Percentiles rank a stretch among this genome's conserved stretches.
These are phyloP conservation scores for Crithidia thermophila DNA, from an alignment of 208 protist genomes.

Conservation along the genomic window DNA sequence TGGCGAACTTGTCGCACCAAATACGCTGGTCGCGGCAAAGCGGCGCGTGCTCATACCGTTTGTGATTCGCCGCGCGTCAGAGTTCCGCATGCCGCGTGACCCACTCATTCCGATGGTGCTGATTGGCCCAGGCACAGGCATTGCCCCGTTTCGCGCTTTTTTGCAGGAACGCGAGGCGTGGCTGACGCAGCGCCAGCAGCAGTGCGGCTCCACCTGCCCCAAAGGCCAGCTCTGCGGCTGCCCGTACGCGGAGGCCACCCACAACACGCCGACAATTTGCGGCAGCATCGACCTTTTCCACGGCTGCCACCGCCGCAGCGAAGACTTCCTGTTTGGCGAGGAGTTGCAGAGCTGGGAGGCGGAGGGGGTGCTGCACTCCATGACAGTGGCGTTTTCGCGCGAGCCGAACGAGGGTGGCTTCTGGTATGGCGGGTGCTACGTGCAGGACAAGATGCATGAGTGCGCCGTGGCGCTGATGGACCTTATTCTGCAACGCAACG, in stretches of 20 bases:
- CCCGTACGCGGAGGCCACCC: conserved; percentile 10
- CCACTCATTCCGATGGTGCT: conserved; percentile 70
- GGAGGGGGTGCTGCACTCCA: conserved; percentile 33
- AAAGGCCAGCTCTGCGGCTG: conserved; percentile 19
- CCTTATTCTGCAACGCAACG: conserved; percentile 47
- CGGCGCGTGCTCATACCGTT: conserved; percentile 37
- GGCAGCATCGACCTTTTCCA: conserved; percentile 58
- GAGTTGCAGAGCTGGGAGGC: conserved; percentile 51
- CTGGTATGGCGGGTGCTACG: conserved; percentile 71
- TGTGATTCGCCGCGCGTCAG: conserved; percentile 36
- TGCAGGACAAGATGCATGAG: conserved; percentile 68
- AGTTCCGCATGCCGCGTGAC: conserved; percentile 67
- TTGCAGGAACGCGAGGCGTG: conserved; percentile 67
- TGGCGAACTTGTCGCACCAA: conserved; percentile 1
- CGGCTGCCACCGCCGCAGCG: conserved; percentile 43
- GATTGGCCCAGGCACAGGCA: conserved; percentile 87
- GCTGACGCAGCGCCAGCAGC: conserved; percentile 31
- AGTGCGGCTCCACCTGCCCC: background rate
- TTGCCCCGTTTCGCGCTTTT: conserved; percentile 87
- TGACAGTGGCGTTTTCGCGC: conserved; percentile 62
- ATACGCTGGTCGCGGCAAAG: conserved; percentile 16
- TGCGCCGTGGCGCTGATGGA: conserved; percentile 34
- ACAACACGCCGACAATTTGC: conserved; percentile 7
- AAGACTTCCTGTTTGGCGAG: conserved; percentile 57
- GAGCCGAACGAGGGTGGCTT: conserved; percentile 56